Base-by-base conservation (phyloP, 805 yeast species). In the Yamadazyma takamatsuzukensis region DNA sequence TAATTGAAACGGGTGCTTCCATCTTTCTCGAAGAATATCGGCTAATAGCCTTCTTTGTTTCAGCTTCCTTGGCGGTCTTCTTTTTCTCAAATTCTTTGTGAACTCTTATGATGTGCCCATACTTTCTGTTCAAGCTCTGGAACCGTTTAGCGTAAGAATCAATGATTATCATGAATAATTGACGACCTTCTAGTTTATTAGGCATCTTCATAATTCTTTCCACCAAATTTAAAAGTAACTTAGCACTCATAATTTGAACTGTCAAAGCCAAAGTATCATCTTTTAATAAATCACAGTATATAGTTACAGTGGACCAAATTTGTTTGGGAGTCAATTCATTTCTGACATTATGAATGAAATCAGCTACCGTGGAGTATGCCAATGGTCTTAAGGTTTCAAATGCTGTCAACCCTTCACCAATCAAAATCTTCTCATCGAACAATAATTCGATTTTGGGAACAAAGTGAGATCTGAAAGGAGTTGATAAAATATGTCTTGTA, bases 221-320 rank as follows among this genome's bases (percentile, higher is more conserved):
- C 14, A 93, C 90, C 47, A 94, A 65, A 55, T 93, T 94, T 41
- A 90, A 59, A 19, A 93, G 60, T 19, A 93, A 65, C 58, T 89
- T 90, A 2, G 97, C 96, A 60, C 96, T 84, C 97, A 93, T 88
- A 7, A 89, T 84, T 56, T 94, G 97, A 22, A 89, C 96, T 5
- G 95, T 84, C 40, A 86, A 71, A 1, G 95, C 93, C 42, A 93
- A 61, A 0, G 89, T 65, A 41, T 76, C 78, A 52, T 94, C 97
- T 45, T 83, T 82, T 41, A 93, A 63, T 45, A 87, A 79, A 18
- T 72, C 74, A 49, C 95, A 82, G 51, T 87, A 93, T 36, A 86
- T 81, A 27, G 71, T 74, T 4, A 94, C 90, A 0, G 96, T 85
- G 37, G 82, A 79, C 80, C 95, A 81, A 8, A 93, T 82, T 52